Conservation (phyloP, 2,329 filamentous ascomycete species). For the Rhytidhysteron rufulum region DNA sequence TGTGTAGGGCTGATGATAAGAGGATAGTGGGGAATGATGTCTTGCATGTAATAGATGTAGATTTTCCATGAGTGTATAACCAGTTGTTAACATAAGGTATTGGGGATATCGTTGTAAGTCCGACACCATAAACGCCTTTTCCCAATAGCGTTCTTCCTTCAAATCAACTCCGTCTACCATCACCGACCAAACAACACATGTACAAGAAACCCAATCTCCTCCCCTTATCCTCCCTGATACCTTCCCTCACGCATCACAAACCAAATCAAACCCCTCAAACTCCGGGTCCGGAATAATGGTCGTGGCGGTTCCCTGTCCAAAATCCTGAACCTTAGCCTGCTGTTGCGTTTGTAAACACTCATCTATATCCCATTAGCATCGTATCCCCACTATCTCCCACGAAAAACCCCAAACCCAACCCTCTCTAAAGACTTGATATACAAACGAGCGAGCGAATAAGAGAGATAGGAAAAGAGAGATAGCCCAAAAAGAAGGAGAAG, state of each 20-base stretch:
- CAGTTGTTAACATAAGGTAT: too few species aligned
- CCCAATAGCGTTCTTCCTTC: too few species aligned
- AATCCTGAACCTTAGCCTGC: slow-evolving; percentile 24
- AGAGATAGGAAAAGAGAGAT: background rate
- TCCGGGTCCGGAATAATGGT: slow-evolving; percentile 32
- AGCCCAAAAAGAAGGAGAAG: background rate
- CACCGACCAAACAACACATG: too few species aligned
- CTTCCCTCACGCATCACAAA: slow-evolving; percentile 21
- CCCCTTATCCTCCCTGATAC: too few species aligned
- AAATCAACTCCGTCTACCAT: too few species aligned
- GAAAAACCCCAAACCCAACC: background rate
- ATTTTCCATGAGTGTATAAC: too few species aligned
- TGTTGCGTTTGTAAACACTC: slow-evolving; percentile 25
- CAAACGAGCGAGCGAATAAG: background rate
- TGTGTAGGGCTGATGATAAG: too few species aligned
- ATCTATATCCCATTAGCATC: slow-evolving; percentile 10
- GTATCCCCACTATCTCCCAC: background rate
- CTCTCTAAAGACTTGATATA: background rate
- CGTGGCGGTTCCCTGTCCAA: slow-evolving; percentile 18
- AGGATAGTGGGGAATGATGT: too few species aligned
- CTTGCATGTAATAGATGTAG: too few species aligned
- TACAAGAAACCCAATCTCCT: too few species aligned
- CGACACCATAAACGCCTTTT: too few species aligned
- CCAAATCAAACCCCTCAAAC: slow-evolving; percentile 33
- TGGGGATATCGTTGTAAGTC: too few species aligned